These are phyloP conservation scores for Voacanga thouarsii DNA, from an alignment of 257 asterid genomes.

Conservation along the genomic window DNA sequence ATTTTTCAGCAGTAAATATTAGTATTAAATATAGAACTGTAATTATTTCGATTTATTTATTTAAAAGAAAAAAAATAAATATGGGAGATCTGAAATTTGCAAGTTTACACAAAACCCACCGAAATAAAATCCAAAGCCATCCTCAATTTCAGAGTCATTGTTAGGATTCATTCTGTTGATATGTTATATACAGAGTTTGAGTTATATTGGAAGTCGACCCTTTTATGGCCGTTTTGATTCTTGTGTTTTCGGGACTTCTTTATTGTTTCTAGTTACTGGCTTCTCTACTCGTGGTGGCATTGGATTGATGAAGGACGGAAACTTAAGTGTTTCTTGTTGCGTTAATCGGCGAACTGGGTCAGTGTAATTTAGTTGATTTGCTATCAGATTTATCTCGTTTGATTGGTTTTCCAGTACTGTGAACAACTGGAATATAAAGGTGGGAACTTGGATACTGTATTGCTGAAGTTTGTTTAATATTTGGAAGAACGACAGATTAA, in stretches of 20 bases:
- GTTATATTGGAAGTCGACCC: neutral
- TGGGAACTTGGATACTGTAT: conserved; percentile 7
- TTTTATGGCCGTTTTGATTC: neutral
- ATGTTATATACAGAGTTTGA: neutral
- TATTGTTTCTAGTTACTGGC: neutral
- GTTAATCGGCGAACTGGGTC: conserved; percentile 17
- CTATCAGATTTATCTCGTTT: neutral
- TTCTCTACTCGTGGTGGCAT: neutral
- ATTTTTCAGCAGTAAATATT: neutral
- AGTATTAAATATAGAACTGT: neutral
- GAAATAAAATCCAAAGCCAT: conserved; percentile 6
- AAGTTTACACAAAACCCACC: conserved; percentile 2
- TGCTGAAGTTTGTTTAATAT: neutral
- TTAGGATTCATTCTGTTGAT: neutral
- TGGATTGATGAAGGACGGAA: neutral
- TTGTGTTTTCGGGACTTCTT: neutral
- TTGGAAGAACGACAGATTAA: neutral
- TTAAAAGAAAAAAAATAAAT: neutral
- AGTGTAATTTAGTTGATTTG: conserved; percentile 17
- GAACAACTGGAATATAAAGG: neutral
- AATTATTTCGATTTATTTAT: neutral
- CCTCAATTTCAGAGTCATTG: conserved; percentile 21
- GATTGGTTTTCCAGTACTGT: neutral
- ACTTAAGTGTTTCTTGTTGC: neutral
- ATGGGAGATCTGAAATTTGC: conserved; percentile 12